Evolutionary conservation across 2,329 filamentous ascomycete species (phyloP), one percentile per base, ranked within the genome.

Genomic region (Corniculantispora saksenae): DNA sequence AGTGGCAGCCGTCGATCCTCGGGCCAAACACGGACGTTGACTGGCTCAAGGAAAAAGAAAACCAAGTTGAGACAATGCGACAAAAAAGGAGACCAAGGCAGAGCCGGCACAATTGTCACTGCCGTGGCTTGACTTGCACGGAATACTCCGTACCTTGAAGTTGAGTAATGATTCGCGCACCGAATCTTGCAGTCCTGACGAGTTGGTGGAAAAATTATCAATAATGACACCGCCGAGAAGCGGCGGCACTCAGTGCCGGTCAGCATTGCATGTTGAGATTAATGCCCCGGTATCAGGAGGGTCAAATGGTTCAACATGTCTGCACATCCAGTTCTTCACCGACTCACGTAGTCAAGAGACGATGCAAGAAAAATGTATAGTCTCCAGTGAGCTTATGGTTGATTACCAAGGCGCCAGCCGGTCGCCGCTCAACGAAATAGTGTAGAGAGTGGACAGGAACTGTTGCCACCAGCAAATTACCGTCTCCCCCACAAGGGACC

Each of bases 341-440:
- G 58, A 61, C 47, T 61, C 57, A 50, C n/a, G 45, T n/a, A 29
- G 19, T 29, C 45, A 17, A 35, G 12, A 38, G 13, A 21, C 3
- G 1, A 4, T 9, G 5, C 15, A 29, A 13, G 17, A 48, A 15
- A 19, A 43, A 29, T 7, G 4, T 47, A 15, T 27, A 27, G 19
- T 54, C 27, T 21, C 23, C 56, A 59, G 9, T 53, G 32, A 43
- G 47, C 32, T 43, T 51, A 27, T 40, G 10, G 32, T 43, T 27
- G 58, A 53, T 61, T 40, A 61, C 32, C 47, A 43, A 53, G 13
- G 19, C 23, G 32, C 47, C 32, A 32, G 58, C 53, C 58, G 45
- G 19, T 38, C 19, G 21, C 45, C 21, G 27, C 32, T 47, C 40
- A 32, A 32, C 19, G 25, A 48, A 43, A 47, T 21, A 48, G 29